phyloP scores from a whole-genome alignment of 768 basidiomycete genomes.

The Russula brevipes region DNA sequence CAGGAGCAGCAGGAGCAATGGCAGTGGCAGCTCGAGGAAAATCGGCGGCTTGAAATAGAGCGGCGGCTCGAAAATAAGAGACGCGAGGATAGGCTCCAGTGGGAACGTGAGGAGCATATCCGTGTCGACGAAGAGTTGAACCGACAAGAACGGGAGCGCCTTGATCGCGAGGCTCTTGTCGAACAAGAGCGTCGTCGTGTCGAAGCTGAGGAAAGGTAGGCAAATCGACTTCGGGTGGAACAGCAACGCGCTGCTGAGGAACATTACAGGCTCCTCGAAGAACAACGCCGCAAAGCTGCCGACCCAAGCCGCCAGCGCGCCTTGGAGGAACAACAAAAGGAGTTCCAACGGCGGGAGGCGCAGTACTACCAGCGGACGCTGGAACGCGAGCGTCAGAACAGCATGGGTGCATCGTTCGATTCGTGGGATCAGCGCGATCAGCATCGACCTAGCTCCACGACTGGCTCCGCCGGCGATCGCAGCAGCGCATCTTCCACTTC shows the following conservation, averaged over 20 bases:
- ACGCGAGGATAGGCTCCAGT: constrained; percentile 2
- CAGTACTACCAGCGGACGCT: constrained; percentile 19
- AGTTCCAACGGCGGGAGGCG: constrained; percentile 24
- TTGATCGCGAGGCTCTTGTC: constrained; percentile 7
- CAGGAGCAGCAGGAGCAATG: constrained; percentile 8
- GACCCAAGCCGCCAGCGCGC: constrained; percentile 29
- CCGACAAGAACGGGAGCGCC: constrained; percentile 19
- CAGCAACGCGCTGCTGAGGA: constrained; percentile 14
- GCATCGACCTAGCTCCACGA: constrained; percentile 26
- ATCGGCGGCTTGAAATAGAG: no score
- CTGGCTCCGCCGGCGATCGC: constrained; percentile 20
- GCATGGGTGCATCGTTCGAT: constrained; percentile 21
- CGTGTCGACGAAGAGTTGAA: constrained; percentile 19
- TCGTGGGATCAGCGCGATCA: constrained; percentile 21
- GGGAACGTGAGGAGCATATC: constrained; percentile 20
- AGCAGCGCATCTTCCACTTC: constrained; percentile 25
- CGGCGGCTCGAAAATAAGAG: constrained; percentile 16
- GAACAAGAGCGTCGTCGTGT: not conserved
- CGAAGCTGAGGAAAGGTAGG: constrained; percentile 15
- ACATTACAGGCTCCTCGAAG: constrained; percentile 32
- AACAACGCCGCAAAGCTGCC: constrained; percentile 32
- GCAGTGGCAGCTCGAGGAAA: not conserved
- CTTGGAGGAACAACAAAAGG: constrained; percentile 30
- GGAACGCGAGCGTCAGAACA: constrained; percentile 29
- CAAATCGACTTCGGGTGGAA: constrained; percentile 14